Evolutionary conservation across 768 basidiomycete species (phyloP).

Genomic region (Gloeopeniophorella convolvens): DNA sequence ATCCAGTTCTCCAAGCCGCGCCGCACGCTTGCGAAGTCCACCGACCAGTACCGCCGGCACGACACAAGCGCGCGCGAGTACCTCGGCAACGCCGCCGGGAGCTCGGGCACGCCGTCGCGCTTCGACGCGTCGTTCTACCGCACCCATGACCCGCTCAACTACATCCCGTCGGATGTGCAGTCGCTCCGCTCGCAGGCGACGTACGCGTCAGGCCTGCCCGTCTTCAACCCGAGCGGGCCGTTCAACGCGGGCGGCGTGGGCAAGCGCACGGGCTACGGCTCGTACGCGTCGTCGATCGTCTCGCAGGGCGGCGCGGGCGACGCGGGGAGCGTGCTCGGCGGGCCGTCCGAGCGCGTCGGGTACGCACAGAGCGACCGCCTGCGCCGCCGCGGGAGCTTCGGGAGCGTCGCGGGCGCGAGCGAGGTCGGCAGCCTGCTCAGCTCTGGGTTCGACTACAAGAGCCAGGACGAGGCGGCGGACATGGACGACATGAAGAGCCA

Average conservation of each 20-base stretch:
- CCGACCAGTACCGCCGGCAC: constrained; percentile 91
- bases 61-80: constrained; percentile 89
- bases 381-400: constrained; percentile 68
- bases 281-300: constrained; percentile 87
- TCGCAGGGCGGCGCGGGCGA: constrained; percentile 78
- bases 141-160: constrained; percentile 87
- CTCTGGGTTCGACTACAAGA: constrained; percentile 79
- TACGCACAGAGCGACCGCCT: constrained; percentile 91
- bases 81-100: constrained; percentile 30
- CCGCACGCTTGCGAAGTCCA: constrained; percentile 78
- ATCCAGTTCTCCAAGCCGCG: constrained; percentile 99
- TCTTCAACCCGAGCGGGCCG: constrained; percentile 65
- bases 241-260: constrained; percentile 62
- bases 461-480: constrained; percentile 76
- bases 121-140: constrained; percentile 96
- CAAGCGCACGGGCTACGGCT: constrained; percentile 65
- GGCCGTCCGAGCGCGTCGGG: constrained; percentile 48
- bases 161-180: constrained; percentile 93
- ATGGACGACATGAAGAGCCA: constrained; percentile 86
- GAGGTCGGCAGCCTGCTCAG: constrained; percentile 62
- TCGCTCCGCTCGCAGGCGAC: constrained; percentile 96
- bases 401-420: constrained; percentile 66
- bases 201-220: constrained; percentile 85
- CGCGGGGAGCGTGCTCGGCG: constrained; percentile 42
- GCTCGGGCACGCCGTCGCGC: constrained; percentile 85